phyloP scores from a whole-genome alignment of 2,329 filamentous ascomycete genomes.

The Xylariaceae sp. region DNA sequence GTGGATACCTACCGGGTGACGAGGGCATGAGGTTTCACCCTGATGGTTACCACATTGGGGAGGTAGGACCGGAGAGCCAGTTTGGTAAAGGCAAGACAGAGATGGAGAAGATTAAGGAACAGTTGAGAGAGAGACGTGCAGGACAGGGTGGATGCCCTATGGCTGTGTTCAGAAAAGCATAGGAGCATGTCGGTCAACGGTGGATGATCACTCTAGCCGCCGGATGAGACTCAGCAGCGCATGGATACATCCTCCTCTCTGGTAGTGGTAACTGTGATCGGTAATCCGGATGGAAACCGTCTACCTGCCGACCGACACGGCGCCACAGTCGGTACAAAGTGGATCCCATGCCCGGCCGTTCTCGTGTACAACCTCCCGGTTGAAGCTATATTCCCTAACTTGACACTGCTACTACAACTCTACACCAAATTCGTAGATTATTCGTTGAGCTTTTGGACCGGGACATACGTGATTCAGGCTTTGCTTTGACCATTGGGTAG shows the following conservation, averaged over 20 bases:
- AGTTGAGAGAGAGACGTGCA: constrained; percentile 1
- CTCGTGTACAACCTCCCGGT: too few relatives aligned
- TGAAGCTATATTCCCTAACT: too few relatives aligned
- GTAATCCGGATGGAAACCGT: too few relatives aligned
- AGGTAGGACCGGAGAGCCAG: constrained; percentile 7
- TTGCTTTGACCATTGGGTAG: too few relatives aligned
- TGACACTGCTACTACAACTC: too few relatives aligned
- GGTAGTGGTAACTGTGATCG: neutral
- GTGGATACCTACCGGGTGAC: constrained; percentile 44
- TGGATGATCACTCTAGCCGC: neutral
- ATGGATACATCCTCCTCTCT: neutral
- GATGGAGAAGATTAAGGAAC: constrained; percentile 11
- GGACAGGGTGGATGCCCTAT: constrained; percentile 2
- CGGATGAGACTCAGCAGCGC: too few relatives aligned
- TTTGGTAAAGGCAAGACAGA: constrained; percentile 9
- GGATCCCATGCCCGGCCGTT: too few relatives aligned
- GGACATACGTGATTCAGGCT: too few relatives aligned
- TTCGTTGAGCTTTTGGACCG: too few relatives aligned
- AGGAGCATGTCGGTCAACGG: neutral
- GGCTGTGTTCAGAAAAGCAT: neutral
- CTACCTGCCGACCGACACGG: too few relatives aligned
- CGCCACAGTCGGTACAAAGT: too few relatives aligned
- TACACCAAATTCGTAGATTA: too few relatives aligned
- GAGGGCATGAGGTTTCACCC: constrained; percentile 38
- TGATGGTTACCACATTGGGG: constrained; percentile 14